Base-by-base conservation (phyloP, 2,329 filamentous ascomycete genomes). In the Coniochaeta sp. region DNA sequence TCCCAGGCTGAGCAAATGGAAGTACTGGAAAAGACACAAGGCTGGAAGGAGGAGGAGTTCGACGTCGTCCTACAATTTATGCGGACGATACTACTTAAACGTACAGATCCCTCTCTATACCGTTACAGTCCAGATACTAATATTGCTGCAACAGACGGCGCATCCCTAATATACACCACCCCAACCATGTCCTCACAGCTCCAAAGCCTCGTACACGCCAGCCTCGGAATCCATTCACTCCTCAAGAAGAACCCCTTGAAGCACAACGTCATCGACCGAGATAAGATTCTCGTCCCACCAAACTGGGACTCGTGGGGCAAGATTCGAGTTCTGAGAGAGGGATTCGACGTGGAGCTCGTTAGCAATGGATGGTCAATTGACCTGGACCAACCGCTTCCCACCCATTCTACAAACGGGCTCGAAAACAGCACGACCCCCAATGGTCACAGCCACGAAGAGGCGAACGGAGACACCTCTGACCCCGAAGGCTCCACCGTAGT, bases 251-350 rank as follows among this genome's bases (percentile, higher is more conserved):
- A 91, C 69, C 85, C 89, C 26, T 81, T 96, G 26, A 95, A 91
- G 75, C 89, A 93, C 72, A 96, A 96, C 68, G 90, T 96, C 62
- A 95, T 96, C 65, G 95, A 95, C 75, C 84, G 93, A 62, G 93
- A 96, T 73, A 96, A 96, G 79, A 93, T 99, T 59, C 81, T 97
- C 6, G 90, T 99, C 0, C 93, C 93, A 1, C 89, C 93, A 17
- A 97, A 97, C 72, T 99, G 95, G 95, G 95, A 99, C 74, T 97
- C 93, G 0, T 97, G 92, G 90, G 93, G 92, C 62, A 99, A 98
- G 76, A 97, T 99, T 62, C 84, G 93, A 47, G 91, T 98, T 52
- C 79, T 98, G 31, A 86, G 91, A 59, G 95, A 96, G 70, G 90
- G 88, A 0, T 98, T 98, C 68, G 91, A 98, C 66, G 90, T 96